Conservation (phyloP, 257 asterid species). For the Fraxinus pennsylvanica region DNA sequence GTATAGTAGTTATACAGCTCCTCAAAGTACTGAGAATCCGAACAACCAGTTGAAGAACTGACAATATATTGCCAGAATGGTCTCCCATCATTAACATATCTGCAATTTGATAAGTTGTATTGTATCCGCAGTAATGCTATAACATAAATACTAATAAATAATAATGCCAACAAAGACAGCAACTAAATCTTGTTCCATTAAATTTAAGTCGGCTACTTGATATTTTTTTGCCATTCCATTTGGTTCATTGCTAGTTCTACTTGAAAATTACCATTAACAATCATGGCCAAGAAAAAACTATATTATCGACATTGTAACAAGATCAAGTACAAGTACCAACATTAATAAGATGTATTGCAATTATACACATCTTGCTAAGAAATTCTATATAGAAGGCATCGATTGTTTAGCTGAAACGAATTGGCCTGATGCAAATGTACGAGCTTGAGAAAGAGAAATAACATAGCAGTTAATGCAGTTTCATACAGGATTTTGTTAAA, state of each 20-base stretch:
- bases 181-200: neutral
- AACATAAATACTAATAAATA: neutral
- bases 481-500: neutral
- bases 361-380: neutral
- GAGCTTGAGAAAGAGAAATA: too few relatives aligned
- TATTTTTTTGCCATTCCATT: too few relatives aligned
- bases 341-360: neutral
- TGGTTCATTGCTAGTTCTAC: too few relatives aligned
- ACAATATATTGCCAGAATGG: conserved; percentile 97
- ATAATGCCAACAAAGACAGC: neutral
- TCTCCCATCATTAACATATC: conserved; percentile 95
- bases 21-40: conserved; percentile 88
- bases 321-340: neutral
- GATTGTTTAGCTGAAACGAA: neutral
- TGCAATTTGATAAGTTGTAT: conserved; percentile 27
- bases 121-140: conserved; percentile 14
- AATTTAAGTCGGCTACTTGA: too few relatives aligned
- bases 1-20: conserved; percentile 85
- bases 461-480: neutral
- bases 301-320: conserved; percentile 9
- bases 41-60: conserved; percentile 94
- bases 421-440: neutral
- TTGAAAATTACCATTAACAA: too few relatives aligned
- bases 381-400: neutral
- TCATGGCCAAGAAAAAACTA: neutral